Conservation (phyloP, 2,329 filamentous ascomycete genomes). For the Diaporthe amygdali region DNA sequence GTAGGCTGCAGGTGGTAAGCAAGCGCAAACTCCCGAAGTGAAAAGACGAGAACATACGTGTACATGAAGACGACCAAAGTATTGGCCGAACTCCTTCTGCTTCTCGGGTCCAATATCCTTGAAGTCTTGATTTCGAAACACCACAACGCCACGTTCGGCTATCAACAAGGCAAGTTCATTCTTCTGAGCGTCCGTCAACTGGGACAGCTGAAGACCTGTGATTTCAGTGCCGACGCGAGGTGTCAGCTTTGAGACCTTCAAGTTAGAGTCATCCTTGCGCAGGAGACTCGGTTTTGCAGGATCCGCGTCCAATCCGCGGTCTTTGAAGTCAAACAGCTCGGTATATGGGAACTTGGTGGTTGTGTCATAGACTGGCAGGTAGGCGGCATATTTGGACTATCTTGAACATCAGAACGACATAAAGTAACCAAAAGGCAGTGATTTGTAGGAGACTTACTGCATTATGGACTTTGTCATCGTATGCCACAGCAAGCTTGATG, state of each 20-base stretch:
- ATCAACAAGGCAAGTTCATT: constrained; percentile 49
- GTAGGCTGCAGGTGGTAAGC: constrained; percentile 37
- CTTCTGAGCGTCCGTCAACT: constrained; percentile 43
- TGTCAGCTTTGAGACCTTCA: constrained; percentile 35
- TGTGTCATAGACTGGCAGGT: constrained; percentile 41
- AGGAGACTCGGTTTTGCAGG: constrained; percentile 36
- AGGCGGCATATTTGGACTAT: constrained; percentile 38
- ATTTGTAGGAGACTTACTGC: background rate
- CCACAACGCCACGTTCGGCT: constrained; percentile 45
- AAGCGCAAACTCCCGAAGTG: constrained; percentile 40
- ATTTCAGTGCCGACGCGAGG: constrained; percentile 47
- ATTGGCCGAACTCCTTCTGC: constrained; percentile 43
- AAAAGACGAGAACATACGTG: constrained; percentile 46
- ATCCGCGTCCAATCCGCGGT: constrained; percentile 37
- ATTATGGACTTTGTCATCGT: background rate
- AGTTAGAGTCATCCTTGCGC: constrained; percentile 22
- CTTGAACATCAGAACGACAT: background rate
- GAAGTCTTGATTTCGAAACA: constrained; percentile 41
- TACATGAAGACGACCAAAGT: constrained; percentile 46
- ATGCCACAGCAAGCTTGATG: background rate
- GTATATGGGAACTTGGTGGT: constrained; percentile 35
- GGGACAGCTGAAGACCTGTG: constrained; percentile 43
- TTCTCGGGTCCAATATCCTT: constrained; percentile 43
- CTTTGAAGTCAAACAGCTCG: constrained; percentile 36
- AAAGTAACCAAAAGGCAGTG: background rate